A percentile compares a stretch with the other conserved stretches of the same genome.
phyloP scores from a whole-genome alignment of 495 filamentous ascomycete species.

The Pseudevernia furfuracea region DNA sequence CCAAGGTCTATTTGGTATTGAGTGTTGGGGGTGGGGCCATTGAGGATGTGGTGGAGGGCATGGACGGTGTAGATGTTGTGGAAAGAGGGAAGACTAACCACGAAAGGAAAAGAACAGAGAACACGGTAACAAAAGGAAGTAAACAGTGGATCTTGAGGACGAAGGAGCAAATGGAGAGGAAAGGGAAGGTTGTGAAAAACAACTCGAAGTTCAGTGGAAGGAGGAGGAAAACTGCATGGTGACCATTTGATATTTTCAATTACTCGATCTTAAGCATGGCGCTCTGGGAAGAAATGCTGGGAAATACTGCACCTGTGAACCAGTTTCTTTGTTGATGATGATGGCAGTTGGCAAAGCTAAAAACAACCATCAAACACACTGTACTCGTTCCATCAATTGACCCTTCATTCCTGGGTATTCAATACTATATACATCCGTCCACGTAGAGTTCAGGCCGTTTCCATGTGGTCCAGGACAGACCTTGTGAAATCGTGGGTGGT shows the following conservation, averaged over 20 bases:
- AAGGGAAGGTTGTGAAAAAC: conserved; percentile 88
- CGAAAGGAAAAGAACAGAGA: conserved; percentile 45
- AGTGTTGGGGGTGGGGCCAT: conserved; percentile 79
- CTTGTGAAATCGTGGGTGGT: conserved; percentile 92
- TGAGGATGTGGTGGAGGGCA: conserved; percentile 73
- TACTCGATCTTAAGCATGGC: conserved; percentile 12
- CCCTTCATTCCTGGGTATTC: background rate
- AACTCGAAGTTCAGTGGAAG: conserved; percentile 89
- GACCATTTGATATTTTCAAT: conserved; percentile 17
- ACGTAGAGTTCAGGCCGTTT: conserved; percentile 31
- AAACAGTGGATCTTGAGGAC: conserved; percentile 89
- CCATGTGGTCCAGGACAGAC: conserved; percentile 90
- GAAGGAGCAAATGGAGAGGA: conserved; percentile 90
- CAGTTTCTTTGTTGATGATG: background rate
- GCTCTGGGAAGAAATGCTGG: background rate
- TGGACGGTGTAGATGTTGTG: conserved; percentile 78
- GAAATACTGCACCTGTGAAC: background rate
- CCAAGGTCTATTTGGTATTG: conserved; percentile 87
- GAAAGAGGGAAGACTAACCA: conserved; percentile 56
- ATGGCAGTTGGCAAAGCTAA: conserved; percentile 1
- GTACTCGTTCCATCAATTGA: background rate
- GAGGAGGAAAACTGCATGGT: conserved; percentile 60
- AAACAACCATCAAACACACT: background rate
- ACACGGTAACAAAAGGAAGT: conserved; percentile 56
- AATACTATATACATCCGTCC: conserved; percentile 10